Evolutionary conservation across 768 basidiomycete genomes (phyloP), one percentile per base, ranked within the genome.

Genomic region (Dioszegia hungarica): DNA sequence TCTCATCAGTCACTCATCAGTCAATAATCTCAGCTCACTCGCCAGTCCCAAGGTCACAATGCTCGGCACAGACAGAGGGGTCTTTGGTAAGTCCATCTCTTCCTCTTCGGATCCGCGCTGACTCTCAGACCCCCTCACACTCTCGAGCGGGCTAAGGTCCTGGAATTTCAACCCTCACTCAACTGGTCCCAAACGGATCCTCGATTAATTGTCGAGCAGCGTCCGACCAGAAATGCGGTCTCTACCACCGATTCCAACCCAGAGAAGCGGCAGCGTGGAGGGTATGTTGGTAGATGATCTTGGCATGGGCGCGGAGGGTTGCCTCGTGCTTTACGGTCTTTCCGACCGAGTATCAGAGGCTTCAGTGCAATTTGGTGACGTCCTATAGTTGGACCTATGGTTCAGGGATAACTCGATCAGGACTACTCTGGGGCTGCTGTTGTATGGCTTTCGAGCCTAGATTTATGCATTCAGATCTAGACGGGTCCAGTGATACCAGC

Each of bases 311-410:
- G 68, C 56, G 68, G 70, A 48, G 70, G 73, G 72, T 73, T 47
- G 74, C 74, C 66, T 70, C 59, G 58, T 66, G 56, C 64, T 60
- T 31, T 9, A n/a, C 28, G 25, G 17, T 20, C 5, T 44, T 27
- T 51, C 27, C 27, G 61, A 57, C 50, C 39, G 39, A 57, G 60
- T 48, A 68, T 46, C 59, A 56, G 63, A 67, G 69, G 73, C 74
- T 75, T 75, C 68, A 75, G 74, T 75, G 74, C 72, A 75, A 75
- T 75, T 75, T 75, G 67, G 74, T 74, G 74, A 72, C 74, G 67
- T 74, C 62, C 57, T 59, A 47, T 19, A 29, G 41, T 50, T 3
- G 33, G 10, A 14, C 43, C 27, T 11, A 24, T 19, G n/a, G 20
- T 22, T 11, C 29, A 54, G 58, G 56, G 71, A 73, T 66, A 75